These are phyloP conservation scores for Torulaspora indica DNA, from an alignment of 805 yeast genomes.

Conservation along the genomic window DNA sequence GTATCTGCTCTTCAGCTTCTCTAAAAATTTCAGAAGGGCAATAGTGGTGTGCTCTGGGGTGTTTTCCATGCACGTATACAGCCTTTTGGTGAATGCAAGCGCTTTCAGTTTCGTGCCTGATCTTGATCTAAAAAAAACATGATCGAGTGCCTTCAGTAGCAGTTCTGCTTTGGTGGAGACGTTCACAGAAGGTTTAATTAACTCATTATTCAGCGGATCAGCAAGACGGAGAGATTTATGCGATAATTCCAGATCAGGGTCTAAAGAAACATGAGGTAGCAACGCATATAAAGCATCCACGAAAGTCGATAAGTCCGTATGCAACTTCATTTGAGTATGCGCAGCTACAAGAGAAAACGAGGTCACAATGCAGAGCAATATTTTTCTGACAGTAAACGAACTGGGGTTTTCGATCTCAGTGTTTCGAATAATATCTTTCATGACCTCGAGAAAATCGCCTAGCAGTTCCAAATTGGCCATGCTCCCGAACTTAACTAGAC, in stretches of 20 bases:
- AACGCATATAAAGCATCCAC: slow-evolving; percentile 68
- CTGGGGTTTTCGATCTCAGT: slow-evolving; percentile 45
- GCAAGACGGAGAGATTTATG: slow-evolving; percentile 74
- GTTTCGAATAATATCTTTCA: slow-evolving; percentile 70
- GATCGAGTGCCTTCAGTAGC: slow-evolving; percentile 69
- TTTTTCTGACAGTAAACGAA: slow-evolving; percentile 57
- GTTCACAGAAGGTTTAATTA: slow-evolving; percentile 66
- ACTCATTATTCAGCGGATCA: slow-evolving; percentile 58
- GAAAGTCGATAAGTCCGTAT: slow-evolving; percentile 77
- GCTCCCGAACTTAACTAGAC: slow-evolving; percentile 83
- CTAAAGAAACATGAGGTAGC: slow-evolving; percentile 63
- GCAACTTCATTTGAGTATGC: slow-evolving; percentile 65
- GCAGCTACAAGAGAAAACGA: slow-evolving; percentile 81
- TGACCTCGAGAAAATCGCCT: slow-evolving; percentile 87
- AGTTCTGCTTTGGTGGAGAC: slow-evolving; percentile 87
- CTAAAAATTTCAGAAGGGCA: slow-evolving; percentile 72
- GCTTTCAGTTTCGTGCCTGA: slow-evolving; percentile 66
- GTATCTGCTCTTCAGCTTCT: slow-evolving; percentile 65
- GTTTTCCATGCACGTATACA: slow-evolving; percentile 62
- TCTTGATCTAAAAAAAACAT: slow-evolving; percentile 70
- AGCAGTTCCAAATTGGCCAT: slow-evolving; percentile 88
- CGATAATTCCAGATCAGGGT: slow-evolving; percentile 80
- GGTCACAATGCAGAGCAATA: slow-evolving; percentile 78
- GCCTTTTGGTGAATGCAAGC: slow-evolving; percentile 74
- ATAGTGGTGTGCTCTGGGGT: slow-evolving; percentile 85